Base-by-base conservation (phyloP, 2,329 filamentous ascomycete genomes). In the Periconia sp. region DNA sequence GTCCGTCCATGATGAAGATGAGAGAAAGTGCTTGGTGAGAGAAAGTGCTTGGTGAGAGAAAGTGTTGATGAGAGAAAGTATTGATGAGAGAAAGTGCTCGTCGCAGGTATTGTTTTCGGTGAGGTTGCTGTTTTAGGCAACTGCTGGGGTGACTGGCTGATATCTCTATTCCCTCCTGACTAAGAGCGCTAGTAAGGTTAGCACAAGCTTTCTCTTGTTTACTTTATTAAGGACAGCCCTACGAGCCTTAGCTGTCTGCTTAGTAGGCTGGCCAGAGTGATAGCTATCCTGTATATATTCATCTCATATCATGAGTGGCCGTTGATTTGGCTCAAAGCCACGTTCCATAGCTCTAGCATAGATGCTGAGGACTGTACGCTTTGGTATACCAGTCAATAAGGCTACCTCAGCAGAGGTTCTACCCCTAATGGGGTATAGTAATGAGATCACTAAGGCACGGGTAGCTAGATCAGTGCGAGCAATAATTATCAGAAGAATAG, bases 181-280 rank as follows among this genome's bases (percentile, higher is more conserved):
- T 36, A 23, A 45, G 30, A 3, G 24, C 15, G 11, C 16, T 13
- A 30, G 29, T 16, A 21, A 52, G 5, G 13, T 48, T 15, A 41
- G 43, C 23, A 22, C 31, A 40, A 10, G 22, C 13, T 24, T 50
- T 50, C 36, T 53, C 47, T 25, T 40, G n/a, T 25, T 38, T 30
- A 50, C 40, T 29, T 25, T 40, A 3, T 22, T 36, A n/a, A 19
- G 46, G 13, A n/a, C 25, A 11, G 19, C 36, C 16, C 11, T 40
- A 30, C 9, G 40, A 39, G 12, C 19, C n/a, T n/a, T 32, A 28
- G 25, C 16, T 16, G 30, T 39, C 21, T 46, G 19, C 26, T 54
- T 50, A 13, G 22, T 2, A 11, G 47, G 43, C 5, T 36, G 12
- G 8, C 47, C 24, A 35, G 43, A 33, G n/a, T 28, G 35, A 31